Evolutionary conservation across 306 rosid species (phyloP).

Genomic region (Malus orientalis): DNA sequence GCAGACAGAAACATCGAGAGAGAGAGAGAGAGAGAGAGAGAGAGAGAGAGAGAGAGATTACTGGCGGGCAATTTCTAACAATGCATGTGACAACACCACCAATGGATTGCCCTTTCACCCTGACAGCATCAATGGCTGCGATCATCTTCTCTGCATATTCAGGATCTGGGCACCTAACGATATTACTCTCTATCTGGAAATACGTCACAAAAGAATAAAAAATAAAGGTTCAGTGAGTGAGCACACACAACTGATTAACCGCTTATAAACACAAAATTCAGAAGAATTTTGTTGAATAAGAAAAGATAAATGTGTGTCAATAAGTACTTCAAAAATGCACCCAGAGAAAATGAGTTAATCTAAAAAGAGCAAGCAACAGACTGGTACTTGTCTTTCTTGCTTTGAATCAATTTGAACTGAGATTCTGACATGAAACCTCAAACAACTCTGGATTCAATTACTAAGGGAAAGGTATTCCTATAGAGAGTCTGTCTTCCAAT

Average conservation of each 20-base stretch:
- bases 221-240: neutral
- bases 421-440: neutral
- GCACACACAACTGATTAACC: neutral
- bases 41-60: constrained; percentile 21
- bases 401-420: neutral
- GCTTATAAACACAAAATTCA: neutral
- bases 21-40: constrained; percentile 2
- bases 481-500: neutral
- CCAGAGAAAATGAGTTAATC: too few relatives aligned
- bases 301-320: neutral
- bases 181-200: constrained; percentile 82
- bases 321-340: neutral
- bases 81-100: constrained; percentile 95
- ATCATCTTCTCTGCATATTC: constrained; percentile 97
- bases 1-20: neutral
- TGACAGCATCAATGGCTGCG: constrained; percentile 72
- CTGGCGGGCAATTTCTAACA: constrained; percentile 82
- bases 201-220: neutral
- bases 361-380: neutral
- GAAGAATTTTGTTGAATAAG: neutral
- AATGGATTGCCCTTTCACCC: constrained; percentile 84
- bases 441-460: neutral
- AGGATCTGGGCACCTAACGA: constrained; percentile 91
- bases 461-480: neutral
- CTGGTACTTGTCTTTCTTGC: neutral